phyloP scores from a whole-genome alignment of 2,329 filamentous ascomycete genomes.

The Sordariomycetes sp. region DNA sequence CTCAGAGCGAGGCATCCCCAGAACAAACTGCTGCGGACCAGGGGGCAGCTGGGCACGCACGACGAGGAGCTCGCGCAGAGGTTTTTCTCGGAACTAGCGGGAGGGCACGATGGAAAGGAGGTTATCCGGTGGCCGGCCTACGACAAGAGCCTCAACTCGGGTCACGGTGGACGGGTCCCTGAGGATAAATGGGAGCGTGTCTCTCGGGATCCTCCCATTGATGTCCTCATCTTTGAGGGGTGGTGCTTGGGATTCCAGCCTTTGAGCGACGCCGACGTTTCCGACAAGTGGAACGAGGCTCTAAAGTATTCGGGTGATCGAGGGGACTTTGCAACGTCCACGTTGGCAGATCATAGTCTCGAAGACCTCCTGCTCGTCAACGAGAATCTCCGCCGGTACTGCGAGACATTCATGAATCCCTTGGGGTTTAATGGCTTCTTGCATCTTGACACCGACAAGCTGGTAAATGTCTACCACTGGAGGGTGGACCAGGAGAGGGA shows the following conservation, averaged over 20 bases:
- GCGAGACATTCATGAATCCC: slow-evolving; percentile 26
- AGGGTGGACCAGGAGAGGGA: slow-evolving; percentile 68
- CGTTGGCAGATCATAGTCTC: slow-evolving; percentile 33
- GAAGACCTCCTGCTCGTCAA: slow-evolving; percentile 42
- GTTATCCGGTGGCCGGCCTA: slow-evolving; percentile 60
- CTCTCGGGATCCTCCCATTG: slow-evolving; percentile 35
- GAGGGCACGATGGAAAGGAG: slow-evolving; percentile 25
- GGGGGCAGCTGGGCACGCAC: slow-evolving; percentile 77
- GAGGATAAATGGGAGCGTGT: slow-evolving; percentile 49
- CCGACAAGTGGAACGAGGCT: slow-evolving; percentile 16
- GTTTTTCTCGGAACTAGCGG: slow-evolving; percentile 39
- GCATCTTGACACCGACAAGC: slow-evolving; percentile 58
- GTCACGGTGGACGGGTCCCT: slow-evolving; percentile 65
- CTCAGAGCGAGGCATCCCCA: slow-evolving; percentile 54
- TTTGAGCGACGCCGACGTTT: slow-evolving; percentile 37
- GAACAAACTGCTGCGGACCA: slow-evolving; percentile 72
- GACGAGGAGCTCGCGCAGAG: slow-evolving; percentile 49
- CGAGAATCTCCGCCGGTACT: slow-evolving; percentile 33
- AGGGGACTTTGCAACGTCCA: slow-evolving; percentile 12
- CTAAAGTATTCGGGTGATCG: neutral
- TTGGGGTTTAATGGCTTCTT: slow-evolving; percentile 38
- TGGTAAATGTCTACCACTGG: slow-evolving; percentile 74
- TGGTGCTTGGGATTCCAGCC: slow-evolving; percentile 83
- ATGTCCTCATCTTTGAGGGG: slow-evolving; percentile 75
- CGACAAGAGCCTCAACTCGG: slow-evolving; percentile 69